These are phyloP conservation scores for Clathrospora elynae DNA, from an alignment of 2,329 filamentous ascomycete species.

Conservation along the genomic window DNA sequence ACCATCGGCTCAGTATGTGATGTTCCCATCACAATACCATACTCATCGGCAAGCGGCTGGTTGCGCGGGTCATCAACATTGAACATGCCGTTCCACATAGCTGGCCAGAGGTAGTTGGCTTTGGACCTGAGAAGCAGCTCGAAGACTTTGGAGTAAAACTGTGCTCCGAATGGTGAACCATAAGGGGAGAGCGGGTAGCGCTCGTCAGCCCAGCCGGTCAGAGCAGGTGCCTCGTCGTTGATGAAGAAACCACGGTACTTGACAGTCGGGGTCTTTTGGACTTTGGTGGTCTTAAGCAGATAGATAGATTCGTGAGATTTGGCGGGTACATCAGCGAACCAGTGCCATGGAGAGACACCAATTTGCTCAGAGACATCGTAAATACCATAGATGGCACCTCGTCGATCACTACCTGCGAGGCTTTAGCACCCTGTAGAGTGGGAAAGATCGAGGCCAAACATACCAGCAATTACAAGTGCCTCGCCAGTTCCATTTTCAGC, in stretches of 20 bases:
- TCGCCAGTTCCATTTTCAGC: constrained; percentile 62
- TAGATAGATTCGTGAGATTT: constrained; percentile 61
- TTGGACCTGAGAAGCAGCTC: constrained; percentile 71
- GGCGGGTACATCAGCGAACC: constrained; percentile 67
- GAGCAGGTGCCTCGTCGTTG: constrained; percentile 70
- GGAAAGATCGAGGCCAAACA: constrained; percentile 1
- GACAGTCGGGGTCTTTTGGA: constrained; percentile 65
- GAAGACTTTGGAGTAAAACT: constrained; percentile 72
- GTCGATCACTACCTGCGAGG: constrained; percentile 59
- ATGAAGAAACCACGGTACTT: constrained; percentile 73
- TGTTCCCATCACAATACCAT: constrained; percentile 72
- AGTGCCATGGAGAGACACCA: constrained; percentile 73
- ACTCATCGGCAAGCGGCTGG: constrained; percentile 73
- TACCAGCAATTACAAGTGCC: constrained; percentile 69
- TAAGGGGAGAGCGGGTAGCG: constrained; percentile 56
- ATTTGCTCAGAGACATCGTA: constrained; percentile 76
- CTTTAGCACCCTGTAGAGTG: constrained; percentile 11
- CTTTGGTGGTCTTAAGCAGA: constrained; percentile 59
- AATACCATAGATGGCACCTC: constrained; percentile 71
- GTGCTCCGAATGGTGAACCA: constrained; percentile 56
- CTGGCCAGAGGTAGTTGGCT: constrained; percentile 78
- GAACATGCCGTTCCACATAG: constrained; percentile 73
- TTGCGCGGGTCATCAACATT: constrained; percentile 72
- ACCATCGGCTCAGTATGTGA: constrained; percentile 76
- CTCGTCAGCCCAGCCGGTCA: constrained; percentile 69